Base-by-base conservation (phyloP, 2,329 filamentous ascomycete species). In the Annulohypoxylon truncatum region DNA sequence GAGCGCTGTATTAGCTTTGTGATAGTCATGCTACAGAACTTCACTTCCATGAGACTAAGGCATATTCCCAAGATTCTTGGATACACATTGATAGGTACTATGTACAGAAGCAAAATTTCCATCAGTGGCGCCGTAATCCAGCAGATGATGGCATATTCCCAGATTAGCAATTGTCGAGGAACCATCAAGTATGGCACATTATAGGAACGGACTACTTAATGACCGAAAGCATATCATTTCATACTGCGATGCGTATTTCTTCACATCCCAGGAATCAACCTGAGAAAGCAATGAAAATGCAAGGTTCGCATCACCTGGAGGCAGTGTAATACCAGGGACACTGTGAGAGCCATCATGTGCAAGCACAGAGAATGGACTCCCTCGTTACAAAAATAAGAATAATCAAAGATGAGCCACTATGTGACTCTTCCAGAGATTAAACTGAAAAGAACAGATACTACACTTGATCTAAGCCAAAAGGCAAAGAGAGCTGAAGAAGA, bases 371-470 rank as follows among this genome's bases (percentile, higher is more conserved):
- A 52, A 61, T 26, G 22, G 28, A 9, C 55, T 51, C 46, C 42
- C 54, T 28, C 2, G 1, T 12, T 28, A 40, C 38, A 69, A 67
- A 65, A 61, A 64, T 67, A 50, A 56, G 61, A 63, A 65, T 63
- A 65, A 69, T 58, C 35, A 58, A 10, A 53, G 52, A 65, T 53
- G 38, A 61, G 50, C 24, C 64, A 57, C 46, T 18, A 47, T 64
- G 64, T 59, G 54, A 50, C 53, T 62, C 48, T 62, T 67, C 38
- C 60, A 69, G 64, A 66, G 48, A 69, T 65, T 63, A 69, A 62
- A 67, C 67, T 69, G 54, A 69, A 69, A 65, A 67, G 64, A 64
- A 69, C 64, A 67, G 58, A 70, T 68, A 67, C 58, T 67, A 69
- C 61, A 64, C 66, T 67, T 68, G 66, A 68, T 69, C 61, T 67